phyloP scores from a whole-genome alignment of 1,284 basidiomycete species.

The Sparassis latifolia region DNA sequence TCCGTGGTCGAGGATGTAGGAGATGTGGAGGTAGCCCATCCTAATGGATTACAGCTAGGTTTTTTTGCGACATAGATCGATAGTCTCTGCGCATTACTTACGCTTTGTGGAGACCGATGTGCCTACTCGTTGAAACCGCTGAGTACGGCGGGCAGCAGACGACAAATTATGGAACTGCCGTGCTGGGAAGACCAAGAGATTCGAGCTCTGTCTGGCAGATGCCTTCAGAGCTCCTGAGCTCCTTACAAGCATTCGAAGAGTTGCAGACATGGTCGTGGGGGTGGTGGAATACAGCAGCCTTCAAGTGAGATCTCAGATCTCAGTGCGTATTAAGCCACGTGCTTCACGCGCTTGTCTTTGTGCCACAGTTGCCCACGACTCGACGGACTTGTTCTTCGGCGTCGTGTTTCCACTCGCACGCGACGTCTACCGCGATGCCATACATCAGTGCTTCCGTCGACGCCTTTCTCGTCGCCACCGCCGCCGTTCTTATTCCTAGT shows the following conservation, averaged over 20 bases:
- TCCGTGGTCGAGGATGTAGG: conserved; percentile 76
- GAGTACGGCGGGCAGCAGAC: neutral
- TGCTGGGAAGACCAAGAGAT: neutral
- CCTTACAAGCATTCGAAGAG: neutral
- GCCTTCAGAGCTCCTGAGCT: too few species aligned
- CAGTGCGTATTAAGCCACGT: neutral
- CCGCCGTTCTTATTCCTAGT: conserved; percentile 15
- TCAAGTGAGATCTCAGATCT: neutral
- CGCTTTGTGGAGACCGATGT: neutral
- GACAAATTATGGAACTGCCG: neutral
- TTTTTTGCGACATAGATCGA: too few species aligned
- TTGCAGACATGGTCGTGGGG: neutral
- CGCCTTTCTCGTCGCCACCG: conserved; percentile 20
- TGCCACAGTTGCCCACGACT: neutral
- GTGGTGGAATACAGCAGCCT: neutral
- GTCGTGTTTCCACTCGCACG: neutral
- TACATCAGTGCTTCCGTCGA: conserved; percentile 23
- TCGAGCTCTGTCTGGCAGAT: too few species aligned
- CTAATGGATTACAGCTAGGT: conserved; percentile 30
- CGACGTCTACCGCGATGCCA: conserved; percentile 10
- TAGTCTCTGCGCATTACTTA: neutral
- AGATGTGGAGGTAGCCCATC: conserved; percentile 80
- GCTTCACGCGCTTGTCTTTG: neutral
- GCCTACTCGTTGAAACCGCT: neutral
- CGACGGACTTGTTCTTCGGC: neutral